Conservation (phyloP, 163 green algal species). For the Trebouxia gelatinosa region DNA sequence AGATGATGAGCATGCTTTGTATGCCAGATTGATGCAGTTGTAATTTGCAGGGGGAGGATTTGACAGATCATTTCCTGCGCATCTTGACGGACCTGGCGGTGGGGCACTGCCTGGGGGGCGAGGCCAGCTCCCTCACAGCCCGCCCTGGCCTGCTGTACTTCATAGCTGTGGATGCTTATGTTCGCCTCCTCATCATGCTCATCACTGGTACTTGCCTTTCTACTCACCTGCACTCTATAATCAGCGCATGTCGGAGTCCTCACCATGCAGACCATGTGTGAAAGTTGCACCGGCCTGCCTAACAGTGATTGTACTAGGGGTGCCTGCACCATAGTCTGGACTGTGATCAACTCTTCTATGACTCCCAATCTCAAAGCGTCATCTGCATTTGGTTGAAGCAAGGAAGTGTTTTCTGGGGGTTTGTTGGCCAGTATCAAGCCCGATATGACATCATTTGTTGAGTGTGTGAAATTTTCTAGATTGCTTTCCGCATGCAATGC, state of each 20-base stretch:
- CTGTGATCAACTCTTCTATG: no score
- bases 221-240: no score
- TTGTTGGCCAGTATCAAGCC: no score
- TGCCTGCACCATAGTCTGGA: no score
- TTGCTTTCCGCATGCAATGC: not conserved
- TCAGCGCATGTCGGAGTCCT: not conserved
- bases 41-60: constrained; percentile 66
- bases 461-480: not conserved
- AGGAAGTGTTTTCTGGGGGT: no score
- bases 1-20: not conserved
- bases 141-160: constrained; percentile 56
- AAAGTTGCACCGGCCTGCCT: not conserved
- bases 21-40: not conserved
- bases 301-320: no score
- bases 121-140: constrained; percentile 30
- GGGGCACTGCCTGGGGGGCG: constrained; percentile 78
- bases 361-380: no score
- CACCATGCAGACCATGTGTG: not conserved
- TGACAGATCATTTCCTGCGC: constrained; percentile 86
- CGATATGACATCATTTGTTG: no score
- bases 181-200: constrained; percentile 65
- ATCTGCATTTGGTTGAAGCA: no score
- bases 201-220: constrained; percentile 20
- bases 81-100: constrained; percentile 86
- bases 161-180: constrained; percentile 73